Base-by-base conservation (phyloP, 2,329 filamentous ascomycete species). In the Xylaria multiplex region DNA sequence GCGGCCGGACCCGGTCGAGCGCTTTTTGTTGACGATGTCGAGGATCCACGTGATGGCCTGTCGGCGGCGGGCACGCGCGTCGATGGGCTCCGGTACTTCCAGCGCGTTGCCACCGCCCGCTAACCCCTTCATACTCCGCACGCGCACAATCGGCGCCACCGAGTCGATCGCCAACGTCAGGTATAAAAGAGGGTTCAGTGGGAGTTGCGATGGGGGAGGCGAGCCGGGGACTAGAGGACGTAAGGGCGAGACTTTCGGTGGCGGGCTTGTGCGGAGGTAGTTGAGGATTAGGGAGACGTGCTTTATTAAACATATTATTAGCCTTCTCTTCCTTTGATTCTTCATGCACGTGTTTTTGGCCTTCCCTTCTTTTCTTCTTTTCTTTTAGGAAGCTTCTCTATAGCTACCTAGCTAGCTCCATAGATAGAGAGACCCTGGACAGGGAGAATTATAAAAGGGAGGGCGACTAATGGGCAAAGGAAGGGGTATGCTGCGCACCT, bases 81-180 rank as follows among this genome's bases (percentile, higher is more conserved):
- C 83, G 22, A 98, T 83, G 1, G 96, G 95, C 24, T 90, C 84
- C 0, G 96, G 96, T 42, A 97, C 86, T 62, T 95, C 93, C 65
- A 97, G 86, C 13, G 93, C 87, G 42, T 88, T 86, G 79, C 96
- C 96, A 82, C 96, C 96, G 80, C 95, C 95, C 0, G 91, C 92
- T 42, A 91, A 87, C 71, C 93, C 93, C 74, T 88, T 88, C 73
- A 93, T 86, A 67, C 86, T 86, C 61, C 89, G 88, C 75, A 99
- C 90, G 71, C 91, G 90, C 75, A 99, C 83, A 16, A 99, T 86
- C 9, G 96, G 96, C 1, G 94, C 93, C 27, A 99, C 91, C 9
- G 93, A 96, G 84, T 99, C 96, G 74, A 99, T 90, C 37, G 94
- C 93, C 37, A 96, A 85, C 13, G 91, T 93, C 54, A 99, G 89